A percentile compares a stretch with the other conserved stretches of the same genome.
Evolutionary conservation across 2,329 filamentous ascomycete genomes (phyloP).

Genomic region (Berkeleyomyces rouxiae): DNA sequence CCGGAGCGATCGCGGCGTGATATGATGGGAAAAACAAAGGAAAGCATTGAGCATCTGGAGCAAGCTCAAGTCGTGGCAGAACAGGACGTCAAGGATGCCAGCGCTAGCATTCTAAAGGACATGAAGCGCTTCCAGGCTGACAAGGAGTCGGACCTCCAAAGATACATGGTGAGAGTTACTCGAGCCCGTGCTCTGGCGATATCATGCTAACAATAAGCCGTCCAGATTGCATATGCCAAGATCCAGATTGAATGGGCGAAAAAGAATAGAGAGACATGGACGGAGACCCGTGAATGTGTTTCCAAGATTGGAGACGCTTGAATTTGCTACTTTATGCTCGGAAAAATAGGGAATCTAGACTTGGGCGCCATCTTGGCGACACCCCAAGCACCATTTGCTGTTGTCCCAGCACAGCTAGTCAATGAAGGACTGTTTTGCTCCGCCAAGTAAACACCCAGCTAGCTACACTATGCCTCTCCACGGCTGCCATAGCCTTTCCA

Average conservation of each 20-base stretch:
- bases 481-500: not conserved
- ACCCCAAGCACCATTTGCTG: not conserved
- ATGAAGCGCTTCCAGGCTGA: slow-evolving; percentile 84
- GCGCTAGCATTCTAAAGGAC: slow-evolving; percentile 72
- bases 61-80: slow-evolving; percentile 79
- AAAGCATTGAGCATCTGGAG: slow-evolving; percentile 72
- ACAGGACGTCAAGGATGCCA: slow-evolving; percentile 86
- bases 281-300: slow-evolving; percentile 74
- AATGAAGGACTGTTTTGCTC: not conserved
- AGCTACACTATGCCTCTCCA: not conserved
- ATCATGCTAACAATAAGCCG: slow-evolving; percentile 15
- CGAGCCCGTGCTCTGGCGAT: not conserved
- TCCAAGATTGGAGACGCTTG: slow-evolving; percentile 62
- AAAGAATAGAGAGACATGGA: slow-evolving; percentile 80
- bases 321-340: not conserved
- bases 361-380: not conserved
- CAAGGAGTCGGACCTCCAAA: slow-evolving; percentile 84
- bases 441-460: not conserved
- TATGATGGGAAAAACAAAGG: slow-evolving; percentile 86
- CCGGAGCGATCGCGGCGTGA: slow-evolving; percentile 84
- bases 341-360: not conserved
- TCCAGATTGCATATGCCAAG: slow-evolving; percentile 74
- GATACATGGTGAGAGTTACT: slow-evolving; percentile 69
- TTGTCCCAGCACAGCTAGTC: not conserved
- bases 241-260: slow-evolving; percentile 90